Base-by-base conservation (phyloP, 345 rosid genomes). In the Gossypium mustelinum region DNA sequence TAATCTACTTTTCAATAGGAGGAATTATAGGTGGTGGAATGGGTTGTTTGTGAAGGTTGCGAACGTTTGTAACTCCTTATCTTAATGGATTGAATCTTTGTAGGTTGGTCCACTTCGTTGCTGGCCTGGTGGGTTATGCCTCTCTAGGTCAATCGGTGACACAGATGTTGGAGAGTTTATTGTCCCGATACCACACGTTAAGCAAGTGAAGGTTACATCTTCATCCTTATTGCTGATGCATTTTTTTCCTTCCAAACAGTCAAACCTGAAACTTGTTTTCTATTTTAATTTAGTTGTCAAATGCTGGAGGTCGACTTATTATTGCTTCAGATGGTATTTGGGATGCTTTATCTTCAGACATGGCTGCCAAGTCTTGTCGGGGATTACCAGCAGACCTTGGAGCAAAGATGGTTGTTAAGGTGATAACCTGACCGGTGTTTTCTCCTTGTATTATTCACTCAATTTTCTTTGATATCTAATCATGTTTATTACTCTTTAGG, bases 61-160 rank as follows among this genome's bases (percentile, higher is more conserved):
- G 52, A 47, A 65, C 17, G 43, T 71, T n/a, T 34, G 9, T 22
- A 12, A 9, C 22, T 10, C 68, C 55, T 68, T 70, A 18, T 41
- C 68, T 50, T 51, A 69, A 22, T 68, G 55, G 39, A 12, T 71
- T 41, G 64, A 39, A 75, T 72, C 54, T 82, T 25, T 67, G n/a
- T 78, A 95, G 99, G 98, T 95, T 62, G 99, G 99, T 12, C 99
- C 99, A 7, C 90, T 95, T 20, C 97, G 99, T 54, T 95, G 99
- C 79, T 95, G 98, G 99, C 99, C 99, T 34, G 99, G 99, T 80
- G 99, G 99, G 64, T 81, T 95, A 75, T 95, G 99, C 80, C 98
- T 95, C 79, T 95, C 98, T 0, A 89, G 99, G 84, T 95, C 99
- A 54, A 95, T 95, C 75, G 99, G 99, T 39, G 99, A 95, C 81